Conservation (phyloP, 768 basidiomycete species). For the Rhizopogon rudus region DNA sequence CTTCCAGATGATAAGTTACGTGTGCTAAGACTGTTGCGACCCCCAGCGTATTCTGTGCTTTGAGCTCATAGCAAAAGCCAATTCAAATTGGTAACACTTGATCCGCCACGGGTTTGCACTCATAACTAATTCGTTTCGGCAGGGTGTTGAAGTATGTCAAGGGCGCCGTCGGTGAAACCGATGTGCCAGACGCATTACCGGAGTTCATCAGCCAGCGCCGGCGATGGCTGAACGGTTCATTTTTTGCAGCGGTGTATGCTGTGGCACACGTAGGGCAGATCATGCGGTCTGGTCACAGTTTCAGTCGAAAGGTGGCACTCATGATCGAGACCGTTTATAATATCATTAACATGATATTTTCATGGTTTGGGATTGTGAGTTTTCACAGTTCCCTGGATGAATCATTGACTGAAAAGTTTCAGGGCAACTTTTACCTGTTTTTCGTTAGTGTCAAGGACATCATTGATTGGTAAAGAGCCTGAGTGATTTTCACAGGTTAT, state of each 20-base stretch:
- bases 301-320: conserved; percentile 65
- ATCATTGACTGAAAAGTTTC: background rate
- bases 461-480: background rate
- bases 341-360: conserved; percentile 78
- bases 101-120: background rate
- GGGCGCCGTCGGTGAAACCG: conserved; percentile 88
- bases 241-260: conserved; percentile 93
- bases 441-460: conserved; percentile 55
- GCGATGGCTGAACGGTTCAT: conserved; percentile 88
- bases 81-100: conserved; percentile 64
- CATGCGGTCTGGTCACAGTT: conserved; percentile 53
- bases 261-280: conserved; percentile 60
- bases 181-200: conserved; percentile 88
- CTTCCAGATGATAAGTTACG: background rate
- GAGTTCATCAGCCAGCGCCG: conserved; percentile 93
- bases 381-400: background rate
- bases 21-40: conserved; percentile 11
- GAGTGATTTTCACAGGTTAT: conserved; percentile 51
- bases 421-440: conserved; percentile 96
- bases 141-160: conserved; percentile 98
- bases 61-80: conserved; percentile 71
- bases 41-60: conserved; percentile 78
- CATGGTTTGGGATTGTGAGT: conserved; percentile 91
- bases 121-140: conserved; percentile 12
- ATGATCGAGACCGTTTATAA: conserved; percentile 85